These are phyloP conservation scores for Papiliotrema flavescens DNA, from an alignment of 1,284 basidiomycete genomes.

Conservation along the genomic window DNA sequence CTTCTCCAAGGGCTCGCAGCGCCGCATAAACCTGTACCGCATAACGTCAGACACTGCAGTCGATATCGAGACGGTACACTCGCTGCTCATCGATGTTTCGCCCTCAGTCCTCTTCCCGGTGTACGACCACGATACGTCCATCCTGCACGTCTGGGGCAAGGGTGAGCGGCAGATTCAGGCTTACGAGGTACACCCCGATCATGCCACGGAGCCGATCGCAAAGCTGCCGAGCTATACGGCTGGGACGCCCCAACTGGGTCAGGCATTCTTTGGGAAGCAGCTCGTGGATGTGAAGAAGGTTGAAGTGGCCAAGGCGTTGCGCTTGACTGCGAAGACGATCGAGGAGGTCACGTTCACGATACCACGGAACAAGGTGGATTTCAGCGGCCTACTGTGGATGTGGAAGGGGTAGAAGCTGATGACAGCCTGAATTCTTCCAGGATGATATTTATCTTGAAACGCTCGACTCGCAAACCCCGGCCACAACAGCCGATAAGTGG, in stretches of 20 bases:
- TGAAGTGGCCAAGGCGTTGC: constrained; percentile 46
- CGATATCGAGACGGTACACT: constrained; percentile 18
- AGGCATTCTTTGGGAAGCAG: constrained; percentile 49
- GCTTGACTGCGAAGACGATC: constrained; percentile 47
- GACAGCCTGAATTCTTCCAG: constrained; percentile 51
- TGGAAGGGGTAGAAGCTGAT: background rate
- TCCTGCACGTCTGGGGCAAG: constrained; percentile 51
- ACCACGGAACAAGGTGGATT: constrained; percentile 46
- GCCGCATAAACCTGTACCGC: constrained; percentile 49
- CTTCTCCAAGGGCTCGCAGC: constrained; percentile 48
- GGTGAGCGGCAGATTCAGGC: constrained; percentile 51
- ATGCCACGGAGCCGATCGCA: constrained; percentile 27
- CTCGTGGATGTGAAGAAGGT: constrained; percentile 48
- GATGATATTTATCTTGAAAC: constrained; percentile 53
- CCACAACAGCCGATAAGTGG: constrained; percentile 36
- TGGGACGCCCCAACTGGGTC: constrained; percentile 46
- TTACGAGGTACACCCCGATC: constrained; percentile 44
- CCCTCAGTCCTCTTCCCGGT: constrained; percentile 51
- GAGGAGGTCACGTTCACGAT: constrained; percentile 51
- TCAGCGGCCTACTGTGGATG: background rate
- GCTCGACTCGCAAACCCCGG: constrained; percentile 28
- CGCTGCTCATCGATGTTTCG: constrained; percentile 49
- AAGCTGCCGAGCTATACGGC: constrained; percentile 47
- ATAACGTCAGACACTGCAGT: constrained; percentile 20
- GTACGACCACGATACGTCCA: constrained; percentile 51